phyloP scores from a whole-genome alignment of 2,329 filamentous ascomycete genomes.

The Monilinia fructigena region DNA sequence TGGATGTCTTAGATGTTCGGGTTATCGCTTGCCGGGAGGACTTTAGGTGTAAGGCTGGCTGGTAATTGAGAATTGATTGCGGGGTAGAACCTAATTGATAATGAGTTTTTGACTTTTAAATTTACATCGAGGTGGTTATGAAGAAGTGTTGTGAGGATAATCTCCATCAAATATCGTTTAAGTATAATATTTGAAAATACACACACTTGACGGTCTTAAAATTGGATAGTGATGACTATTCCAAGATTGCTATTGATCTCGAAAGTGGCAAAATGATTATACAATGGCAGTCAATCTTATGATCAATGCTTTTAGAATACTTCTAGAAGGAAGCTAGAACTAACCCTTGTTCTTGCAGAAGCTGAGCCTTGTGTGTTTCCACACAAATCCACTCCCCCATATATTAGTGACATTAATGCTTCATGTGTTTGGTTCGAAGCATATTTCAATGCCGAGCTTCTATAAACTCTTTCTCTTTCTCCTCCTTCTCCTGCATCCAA shows the following conservation, averaged over 20 bases:
- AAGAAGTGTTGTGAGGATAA: neutral
- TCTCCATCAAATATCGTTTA: too few relatives aligned
- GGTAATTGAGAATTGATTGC: neutral
- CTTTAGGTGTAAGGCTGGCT: neutral
- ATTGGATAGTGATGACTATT: too few relatives aligned
- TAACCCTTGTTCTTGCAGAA: neutral
- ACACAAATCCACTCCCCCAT: neutral
- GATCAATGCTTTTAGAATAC: neutral
- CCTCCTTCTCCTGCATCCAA: too few relatives aligned
- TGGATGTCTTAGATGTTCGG: constrained; percentile 5
- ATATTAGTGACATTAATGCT: neutral
- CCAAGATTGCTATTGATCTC: neutral
- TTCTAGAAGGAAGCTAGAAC: neutral
- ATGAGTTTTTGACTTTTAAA: neutral
- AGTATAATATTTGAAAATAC: too few relatives aligned
- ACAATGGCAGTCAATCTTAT: neutral
- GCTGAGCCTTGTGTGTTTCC: constrained; percentile 1
- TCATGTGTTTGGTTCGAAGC: neutral
- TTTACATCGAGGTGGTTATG: neutral
- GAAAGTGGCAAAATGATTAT: neutral
- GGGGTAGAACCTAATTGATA: neutral
- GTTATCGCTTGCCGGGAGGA: constrained; percentile 3
- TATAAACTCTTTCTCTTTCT: too few relatives aligned
- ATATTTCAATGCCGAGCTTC: neutral
- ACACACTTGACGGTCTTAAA: too few relatives aligned